A percentile compares a stretch with the other conserved stretches of the same genome.
These are phyloP conservation scores for Rubus parviflorus DNA, from an alignment of 306 rosid genomes.

Conservation along the genomic window DNA sequence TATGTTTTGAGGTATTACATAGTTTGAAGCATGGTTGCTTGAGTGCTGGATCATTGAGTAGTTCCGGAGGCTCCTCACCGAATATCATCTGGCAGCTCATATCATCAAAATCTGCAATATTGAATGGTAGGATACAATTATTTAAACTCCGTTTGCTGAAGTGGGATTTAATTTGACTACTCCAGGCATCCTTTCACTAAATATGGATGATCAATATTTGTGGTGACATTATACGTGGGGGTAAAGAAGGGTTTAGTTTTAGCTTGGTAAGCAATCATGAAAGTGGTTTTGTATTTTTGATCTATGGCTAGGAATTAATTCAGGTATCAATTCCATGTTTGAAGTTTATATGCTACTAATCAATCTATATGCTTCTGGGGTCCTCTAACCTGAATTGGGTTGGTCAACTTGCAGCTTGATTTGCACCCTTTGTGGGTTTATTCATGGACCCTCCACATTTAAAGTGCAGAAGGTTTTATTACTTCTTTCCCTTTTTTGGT, in stretches of 20 bases:
- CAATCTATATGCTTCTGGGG: constrained; percentile 29
- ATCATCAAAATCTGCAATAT: constrained; percentile 86
- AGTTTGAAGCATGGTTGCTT: constrained; percentile 87
- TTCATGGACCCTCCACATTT: constrained; percentile 64
- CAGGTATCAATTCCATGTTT: constrained; percentile 17
- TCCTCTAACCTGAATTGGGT: constrained; percentile 36
- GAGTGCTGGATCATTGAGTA: constrained; percentile 74
- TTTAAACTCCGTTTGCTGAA: constrained; percentile 11
- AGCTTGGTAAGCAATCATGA: constrained; percentile 23
- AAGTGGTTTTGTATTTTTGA: constrained; percentile 16
- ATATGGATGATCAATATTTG: constrained; percentile 1
- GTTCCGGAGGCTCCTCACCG: constrained; percentile 80
- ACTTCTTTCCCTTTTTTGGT: constrained; percentile 25
- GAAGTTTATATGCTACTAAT: constrained; percentile 9
- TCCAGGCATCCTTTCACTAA: constrained; percentile 12
- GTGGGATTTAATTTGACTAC: constrained; percentile 12
- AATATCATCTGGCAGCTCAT: constrained; percentile 97
- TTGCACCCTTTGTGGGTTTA: constrained; percentile 65
- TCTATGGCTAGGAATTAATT: constrained; percentile 26
- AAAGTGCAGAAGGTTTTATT: constrained; percentile 58
- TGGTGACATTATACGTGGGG: constrained; percentile 20
- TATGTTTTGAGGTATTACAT: constrained; percentile 46
- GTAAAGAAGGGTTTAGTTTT: constrained; percentile 19
- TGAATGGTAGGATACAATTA: constrained; percentile 19
- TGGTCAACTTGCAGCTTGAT: constrained; percentile 40